Evolutionary conservation across 306 rosid genomes (phyloP), one percentile per base, ranked within the genome.

Genomic region (Oxytropis ochrocephala): DNA sequence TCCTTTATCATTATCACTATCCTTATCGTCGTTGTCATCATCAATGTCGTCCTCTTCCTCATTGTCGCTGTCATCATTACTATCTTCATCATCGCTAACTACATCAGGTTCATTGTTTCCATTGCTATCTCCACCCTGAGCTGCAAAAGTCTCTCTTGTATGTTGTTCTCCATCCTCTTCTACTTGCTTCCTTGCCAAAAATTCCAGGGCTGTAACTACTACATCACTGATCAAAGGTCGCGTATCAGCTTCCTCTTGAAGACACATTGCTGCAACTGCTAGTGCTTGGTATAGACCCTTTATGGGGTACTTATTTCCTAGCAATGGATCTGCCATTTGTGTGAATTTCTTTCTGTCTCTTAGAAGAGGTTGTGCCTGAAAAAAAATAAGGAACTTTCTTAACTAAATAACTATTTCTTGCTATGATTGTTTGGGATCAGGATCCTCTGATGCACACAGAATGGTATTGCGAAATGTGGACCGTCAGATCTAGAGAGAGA

Each of bases 251-350:
- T 92, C 96, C 52, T 92, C 98, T 63, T 89, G 91, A 4, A 92
- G 89, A 75, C 98, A 92, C 96, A 92, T 88, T 39, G 96, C 96
- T 73, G 95, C 96, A 11, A 89, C 85, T 59, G 96, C 98, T 49
- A 89, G 87, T 64, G 96, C 96, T 86, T 92, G 98, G 75, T 88
- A 88, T 7, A 92, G 81, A 64, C 82, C 87, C 73, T 83, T 92
- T 65, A 82, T 39, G 0, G 96, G 88, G 72, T 80, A 89, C 0
- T 86, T 80, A 2, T 70, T 83, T 79, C 69, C 64, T 11, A 92
- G 85, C 81, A 78, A 65, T 35, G 96, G 88, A 75, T 92, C 98
- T 3, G 88, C 91, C 86, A 92, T 85, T 68, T 74, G 52, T 50
- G 81, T 76, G 61, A 87, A 90, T 63, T 85, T 85, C 48, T 66